Conservation (phyloP, 306 rosid genomes). For the Lablab purpureus region DNA sequence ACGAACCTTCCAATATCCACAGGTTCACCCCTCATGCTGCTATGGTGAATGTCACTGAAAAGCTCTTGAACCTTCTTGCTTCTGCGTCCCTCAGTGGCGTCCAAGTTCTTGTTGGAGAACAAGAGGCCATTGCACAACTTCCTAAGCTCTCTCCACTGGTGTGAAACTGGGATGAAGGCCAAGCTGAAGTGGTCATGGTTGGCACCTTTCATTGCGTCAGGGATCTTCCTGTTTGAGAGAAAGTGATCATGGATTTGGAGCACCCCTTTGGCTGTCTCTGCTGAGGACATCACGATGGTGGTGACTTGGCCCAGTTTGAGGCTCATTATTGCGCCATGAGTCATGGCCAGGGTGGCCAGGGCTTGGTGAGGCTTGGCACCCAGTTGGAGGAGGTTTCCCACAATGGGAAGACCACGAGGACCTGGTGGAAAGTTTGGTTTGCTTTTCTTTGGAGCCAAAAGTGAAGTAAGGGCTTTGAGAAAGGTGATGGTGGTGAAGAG, state of each 20-base stretch:
- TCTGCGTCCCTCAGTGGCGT: conserved; percentile 29
- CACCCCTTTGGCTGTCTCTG: conserved; percentile 47
- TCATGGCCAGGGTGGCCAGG: conserved; percentile 49
- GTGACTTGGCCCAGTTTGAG: conserved; percentile 61
- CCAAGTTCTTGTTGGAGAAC: conserved; percentile 55
- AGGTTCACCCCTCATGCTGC: conserved; percentile 33
- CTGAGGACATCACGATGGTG: conserved; percentile 57
- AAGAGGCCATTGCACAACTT: conserved; percentile 46
- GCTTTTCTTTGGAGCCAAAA: background rate
- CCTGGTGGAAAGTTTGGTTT: conserved; percentile 62
- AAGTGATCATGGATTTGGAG: conserved; percentile 60
- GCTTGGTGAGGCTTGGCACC: conserved; percentile 66
- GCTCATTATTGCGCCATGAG: conserved; percentile 62
- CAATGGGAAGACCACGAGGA: conserved; percentile 50
- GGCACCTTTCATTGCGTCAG: conserved; percentile 36
- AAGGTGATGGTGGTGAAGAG: conserved; percentile 33
- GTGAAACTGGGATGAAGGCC: conserved; percentile 49
- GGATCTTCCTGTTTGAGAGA: conserved; percentile 52
- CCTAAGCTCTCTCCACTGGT: conserved; percentile 55
- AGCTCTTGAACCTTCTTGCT: conserved; percentile 45
- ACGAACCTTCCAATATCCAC: conserved; percentile 54
- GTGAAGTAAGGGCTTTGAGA: conserved; percentile 20
- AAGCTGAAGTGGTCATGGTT: conserved; percentile 45
- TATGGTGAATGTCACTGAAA: background rate
- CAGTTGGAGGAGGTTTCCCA: conserved; percentile 65